Evolutionary conservation across 2,329 filamentous ascomycete species (phyloP).

Genomic region (Chrysoporthe austroafricana): DNA sequence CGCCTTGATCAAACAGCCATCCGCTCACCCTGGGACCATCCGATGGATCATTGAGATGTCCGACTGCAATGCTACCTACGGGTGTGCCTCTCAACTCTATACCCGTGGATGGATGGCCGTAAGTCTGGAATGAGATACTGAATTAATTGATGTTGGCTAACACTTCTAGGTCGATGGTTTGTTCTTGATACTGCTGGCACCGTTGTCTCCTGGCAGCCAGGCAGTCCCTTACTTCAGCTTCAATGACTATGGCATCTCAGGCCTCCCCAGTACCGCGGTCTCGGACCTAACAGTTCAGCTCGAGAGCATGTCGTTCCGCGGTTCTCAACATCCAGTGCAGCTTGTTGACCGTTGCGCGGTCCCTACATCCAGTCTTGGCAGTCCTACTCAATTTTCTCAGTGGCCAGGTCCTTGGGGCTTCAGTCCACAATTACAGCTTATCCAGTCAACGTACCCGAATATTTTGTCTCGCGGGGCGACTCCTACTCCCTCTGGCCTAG

Average conservation of each 20-base stretch:
- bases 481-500: slow-evolving; percentile 1
- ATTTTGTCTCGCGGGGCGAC: slow-evolving; percentile 12
- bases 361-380: background rate
- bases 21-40: slow-evolving; percentile 13
- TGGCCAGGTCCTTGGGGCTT: slow-evolving; percentile 21
- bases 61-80: slow-evolving; percentile 18
- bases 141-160: slow-evolving; percentile 7
- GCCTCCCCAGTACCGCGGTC: background rate
- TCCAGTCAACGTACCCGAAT: background rate
- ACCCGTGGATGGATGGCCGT: slow-evolving; percentile 25
- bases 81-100: slow-evolving; percentile 18
- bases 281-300: slow-evolving; percentile 9
- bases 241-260: slow-evolving; percentile 15
- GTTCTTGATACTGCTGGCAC: slow-evolving; percentile 22
- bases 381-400: slow-evolving; percentile 4
- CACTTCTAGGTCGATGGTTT: slow-evolving; percentile 11
- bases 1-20: slow-evolving; percentile 24
- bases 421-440: slow-evolving; percentile 6
- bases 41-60: slow-evolving; percentile 28
- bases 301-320: slow-evolving; percentile 17
- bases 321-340: slow-evolving; percentile 14
- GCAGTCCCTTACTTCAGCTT: slow-evolving; percentile 1
- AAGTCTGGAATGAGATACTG: background rate
- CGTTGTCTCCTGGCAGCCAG: slow-evolving; percentile 16
- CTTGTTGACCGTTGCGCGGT: background rate